Evolutionary conservation across 129 eudicot species (phyloP).

Genomic region (Oenanthe sinensis): DNA sequence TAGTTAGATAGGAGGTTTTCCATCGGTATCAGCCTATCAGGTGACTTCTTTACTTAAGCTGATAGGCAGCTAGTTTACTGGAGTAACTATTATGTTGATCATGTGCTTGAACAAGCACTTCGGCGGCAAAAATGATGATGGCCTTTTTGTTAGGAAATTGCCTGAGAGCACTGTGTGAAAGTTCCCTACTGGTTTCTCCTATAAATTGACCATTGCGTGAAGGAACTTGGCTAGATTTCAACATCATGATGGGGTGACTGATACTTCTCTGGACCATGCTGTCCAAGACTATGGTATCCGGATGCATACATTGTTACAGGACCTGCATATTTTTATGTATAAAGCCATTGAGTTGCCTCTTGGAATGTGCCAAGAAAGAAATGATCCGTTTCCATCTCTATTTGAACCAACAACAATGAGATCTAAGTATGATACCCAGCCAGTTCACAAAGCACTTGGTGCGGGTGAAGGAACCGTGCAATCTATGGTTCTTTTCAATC

Average conservation of each 20-base stretch:
- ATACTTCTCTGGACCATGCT: constrained; percentile 94
- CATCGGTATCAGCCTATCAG: constrained; percentile 87
- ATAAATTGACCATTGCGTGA: constrained; percentile 83
- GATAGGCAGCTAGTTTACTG: constrained; percentile 95
- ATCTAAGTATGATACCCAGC: constrained; percentile 81
- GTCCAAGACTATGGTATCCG: constrained; percentile 90
- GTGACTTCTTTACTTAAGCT: constrained; percentile 93
- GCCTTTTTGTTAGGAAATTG: constrained; percentile 71
- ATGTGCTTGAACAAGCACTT: constrained; percentile 92
- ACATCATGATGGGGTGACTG: constrained; percentile 99
- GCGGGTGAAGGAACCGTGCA: constrained; percentile 74
- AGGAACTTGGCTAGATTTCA: constrained; percentile 94
- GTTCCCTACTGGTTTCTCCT: constrained; percentile 64
- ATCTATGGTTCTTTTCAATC: constrained; percentile 72
- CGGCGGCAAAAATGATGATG: constrained; percentile 92
- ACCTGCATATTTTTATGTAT: constrained; percentile 85
- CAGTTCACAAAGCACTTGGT: constrained; percentile 52
- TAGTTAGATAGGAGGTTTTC: constrained; percentile 79
- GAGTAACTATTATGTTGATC: constrained; percentile 98
- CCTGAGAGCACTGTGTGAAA: constrained; percentile 84
- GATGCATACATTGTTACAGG: constrained; percentile 84
- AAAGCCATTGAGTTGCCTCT: constrained; percentile 82
- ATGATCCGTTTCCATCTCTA: constrained; percentile 60
- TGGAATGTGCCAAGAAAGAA: constrained; percentile 68
- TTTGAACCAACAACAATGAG: constrained; percentile 78